Evolutionary conservation across 257 asterid species (phyloP), one percentile per base, ranked within the genome.

Genomic region (Anisodus tanguticus): DNA sequence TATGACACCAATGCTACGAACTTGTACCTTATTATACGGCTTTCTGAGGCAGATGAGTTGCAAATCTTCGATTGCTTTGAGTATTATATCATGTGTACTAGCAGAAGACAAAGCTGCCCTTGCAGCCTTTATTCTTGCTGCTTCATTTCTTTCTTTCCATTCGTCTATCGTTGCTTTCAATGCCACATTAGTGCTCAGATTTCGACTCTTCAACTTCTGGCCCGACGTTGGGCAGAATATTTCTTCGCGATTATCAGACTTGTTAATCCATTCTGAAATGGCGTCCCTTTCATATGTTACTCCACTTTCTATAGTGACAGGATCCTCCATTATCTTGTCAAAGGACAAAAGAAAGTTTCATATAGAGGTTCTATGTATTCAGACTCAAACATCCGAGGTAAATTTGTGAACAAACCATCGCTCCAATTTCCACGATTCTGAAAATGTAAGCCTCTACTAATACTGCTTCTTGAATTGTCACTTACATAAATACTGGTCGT

Each of bases 121-220:
- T 0, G 97, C 97, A 58, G 89, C 94, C 86, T 90, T 94, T 45
- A 93, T 92, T 71, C 93, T 82, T 51, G 95, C 94, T n/a, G 91
- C 88, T 84, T 93, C 94, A 63, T 94, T 93, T 87, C 97, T 89
- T 70, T 93, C 94, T 87, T 88, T 92, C 97, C 97, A 92, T 87
- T 94, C 97, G 13, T 87, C 88, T 41, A 92, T 93, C 3, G 93
- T 93, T 22, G 93, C 91, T 86, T 90, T 92, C 54, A 94, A 77
- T 64, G 98, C 98, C 41, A 87, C 87, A 82, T 93, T 93, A 31
- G 92, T 82, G 79, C 88, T 93, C 85, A 90, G 49, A 67, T 2
- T 88, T 85, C 88, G 83, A 86, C 86, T 91, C 86, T 81, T 86
- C 54, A 94, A 82, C 88, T 88, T 88, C 87, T 89, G 85, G 16